Conservation (phyloP, 768 basidiomycete genomes). For the Psilocybe tampanensis region DNA sequence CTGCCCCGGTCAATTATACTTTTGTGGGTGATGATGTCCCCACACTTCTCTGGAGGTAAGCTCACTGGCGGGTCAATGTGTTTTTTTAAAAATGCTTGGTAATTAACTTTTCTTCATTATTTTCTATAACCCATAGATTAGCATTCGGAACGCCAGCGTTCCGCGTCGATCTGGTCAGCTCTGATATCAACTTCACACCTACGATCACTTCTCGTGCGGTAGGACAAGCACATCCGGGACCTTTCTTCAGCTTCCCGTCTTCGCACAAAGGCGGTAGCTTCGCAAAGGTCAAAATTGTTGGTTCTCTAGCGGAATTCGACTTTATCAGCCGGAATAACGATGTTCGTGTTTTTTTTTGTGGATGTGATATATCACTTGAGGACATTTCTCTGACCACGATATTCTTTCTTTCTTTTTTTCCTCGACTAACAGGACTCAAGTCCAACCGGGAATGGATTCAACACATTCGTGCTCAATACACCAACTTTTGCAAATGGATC, state of each 20-base stretch:
- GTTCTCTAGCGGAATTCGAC: conserved; percentile 47
- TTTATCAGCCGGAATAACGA: conserved; percentile 50
- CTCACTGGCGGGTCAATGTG: neutral
- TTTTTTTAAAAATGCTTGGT: neutral
- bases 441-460: conserved; percentile 30
- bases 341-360: conserved; percentile 27
- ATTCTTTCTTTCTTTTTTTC: neutral
- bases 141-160: conserved; percentile 52
- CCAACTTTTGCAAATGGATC: conserved; percentile 48
- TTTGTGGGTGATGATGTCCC: conserved; percentile 46
- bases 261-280: conserved; percentile 37
- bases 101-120: neutral
- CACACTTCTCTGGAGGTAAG: conserved; percentile 40
- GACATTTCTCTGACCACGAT: neutral
- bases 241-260: conserved; percentile 44
- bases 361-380: neutral
- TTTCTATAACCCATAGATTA: conserved; percentile 28
- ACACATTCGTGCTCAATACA: conserved; percentile 20
- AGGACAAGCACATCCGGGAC: conserved; percentile 11
- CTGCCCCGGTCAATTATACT: conserved; percentile 45
- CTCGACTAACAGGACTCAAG: conserved; percentile 14
- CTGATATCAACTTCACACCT: conserved; percentile 40
- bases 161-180: conserved; percentile 49
- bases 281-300: conserved; percentile 43
- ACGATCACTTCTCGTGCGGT: conserved; percentile 37